These are phyloP conservation scores for Suillus clintonianus DNA, from an alignment of 768 basidiomycete genomes.

Conservation along the genomic window DNA sequence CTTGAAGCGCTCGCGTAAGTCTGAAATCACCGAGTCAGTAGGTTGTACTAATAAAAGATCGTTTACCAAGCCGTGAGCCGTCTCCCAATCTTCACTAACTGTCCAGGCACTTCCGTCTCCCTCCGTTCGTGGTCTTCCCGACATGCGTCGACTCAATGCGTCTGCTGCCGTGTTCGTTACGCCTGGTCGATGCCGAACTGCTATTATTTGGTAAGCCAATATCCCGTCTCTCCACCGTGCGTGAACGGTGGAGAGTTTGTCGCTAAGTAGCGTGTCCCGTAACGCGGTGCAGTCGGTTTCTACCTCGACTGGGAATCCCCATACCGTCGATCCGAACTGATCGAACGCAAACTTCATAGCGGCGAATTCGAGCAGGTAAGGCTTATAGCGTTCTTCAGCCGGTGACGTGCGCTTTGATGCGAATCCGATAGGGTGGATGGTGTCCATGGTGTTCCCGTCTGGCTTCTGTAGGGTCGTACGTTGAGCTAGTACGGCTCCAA, in stretches of 20 bases:
- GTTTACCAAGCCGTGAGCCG: slow-evolving; percentile 19
- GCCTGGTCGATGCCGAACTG: slow-evolving; percentile 19
- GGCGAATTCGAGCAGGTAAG: no score
- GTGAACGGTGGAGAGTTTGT: slow-evolving; percentile 25
- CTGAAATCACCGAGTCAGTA: no score
- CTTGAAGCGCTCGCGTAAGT: no score
- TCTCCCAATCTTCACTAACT: slow-evolving; percentile 31
- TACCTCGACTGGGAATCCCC: slow-evolving; percentile 29
- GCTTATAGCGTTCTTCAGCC: no score
- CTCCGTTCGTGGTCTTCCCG: slow-evolving; percentile 6
- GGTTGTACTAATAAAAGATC: slow-evolving; percentile 17
- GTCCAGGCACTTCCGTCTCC: slow-evolving; percentile 35
- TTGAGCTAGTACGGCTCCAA: slow-evolving; percentile 6
- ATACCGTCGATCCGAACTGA: slow-evolving; percentile 29
- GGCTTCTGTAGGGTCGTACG: slow-evolving; percentile 7
- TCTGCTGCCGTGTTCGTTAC: slow-evolving; percentile 26
- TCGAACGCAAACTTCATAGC: slow-evolving; percentile 10
- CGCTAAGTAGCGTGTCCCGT: slow-evolving; percentile 22
- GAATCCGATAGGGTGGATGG: slow-evolving; percentile 19
- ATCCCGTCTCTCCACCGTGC: slow-evolving; percentile 30
- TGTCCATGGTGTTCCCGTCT: slow-evolving; percentile 16
- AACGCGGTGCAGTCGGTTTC: slow-evolving; percentile 28
- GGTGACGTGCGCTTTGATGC: slow-evolving; percentile 3
- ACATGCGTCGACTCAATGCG: no score
- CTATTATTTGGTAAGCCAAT: slow-evolving; percentile 20